Evolutionary conservation across 768 basidiomycete species (phyloP).

Genomic region (Tylopilus plumbeoviolaceoides): DNA sequence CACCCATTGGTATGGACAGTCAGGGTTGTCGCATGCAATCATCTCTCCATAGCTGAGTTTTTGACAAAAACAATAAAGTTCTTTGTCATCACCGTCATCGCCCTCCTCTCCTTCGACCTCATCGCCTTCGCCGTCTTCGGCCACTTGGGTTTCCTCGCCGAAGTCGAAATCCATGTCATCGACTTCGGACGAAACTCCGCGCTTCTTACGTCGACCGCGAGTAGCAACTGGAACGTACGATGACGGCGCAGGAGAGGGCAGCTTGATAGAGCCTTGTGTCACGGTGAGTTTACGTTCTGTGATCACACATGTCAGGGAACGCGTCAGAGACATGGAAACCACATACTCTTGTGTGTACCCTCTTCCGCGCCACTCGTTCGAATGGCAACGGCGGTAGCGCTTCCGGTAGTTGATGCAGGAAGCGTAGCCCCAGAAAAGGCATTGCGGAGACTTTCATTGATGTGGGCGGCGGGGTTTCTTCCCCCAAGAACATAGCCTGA

Average conservation of each 20-base stretch:
- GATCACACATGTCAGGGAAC: conserved; percentile 1
- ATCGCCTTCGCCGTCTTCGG: conserved; percentile 31
- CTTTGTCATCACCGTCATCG: conserved; percentile 55
- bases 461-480: conserved; percentile 37
- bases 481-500: conserved; percentile 32
- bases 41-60: conserved; percentile 64
- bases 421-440: conserved; percentile 30
- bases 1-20: conserved; percentile 60
- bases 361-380: conserved; percentile 23
- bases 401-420: conserved; percentile 13
- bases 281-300: conserved; percentile 29
- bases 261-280: conserved; percentile 30
- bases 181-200: conserved; percentile 33
- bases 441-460: conserved; percentile 38
- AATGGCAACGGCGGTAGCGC: conserved; percentile 2
- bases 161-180: conserved; percentile 34
- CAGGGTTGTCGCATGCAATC: conserved; percentile 60
- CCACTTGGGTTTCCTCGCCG: conserved; percentile 27
- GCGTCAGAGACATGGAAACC: background rate
- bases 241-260: conserved; percentile 34
- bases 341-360: conserved; percentile 29
- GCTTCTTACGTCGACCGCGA: conserved; percentile 34
- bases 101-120: conserved; percentile 41
- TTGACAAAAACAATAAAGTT: conserved; percentile 60
- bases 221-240: conserved; percentile 24